These are phyloP conservation scores for Boletus vermiculosoides DNA, from an alignment of 768 basidiomycete species.

Conservation along the genomic window DNA sequence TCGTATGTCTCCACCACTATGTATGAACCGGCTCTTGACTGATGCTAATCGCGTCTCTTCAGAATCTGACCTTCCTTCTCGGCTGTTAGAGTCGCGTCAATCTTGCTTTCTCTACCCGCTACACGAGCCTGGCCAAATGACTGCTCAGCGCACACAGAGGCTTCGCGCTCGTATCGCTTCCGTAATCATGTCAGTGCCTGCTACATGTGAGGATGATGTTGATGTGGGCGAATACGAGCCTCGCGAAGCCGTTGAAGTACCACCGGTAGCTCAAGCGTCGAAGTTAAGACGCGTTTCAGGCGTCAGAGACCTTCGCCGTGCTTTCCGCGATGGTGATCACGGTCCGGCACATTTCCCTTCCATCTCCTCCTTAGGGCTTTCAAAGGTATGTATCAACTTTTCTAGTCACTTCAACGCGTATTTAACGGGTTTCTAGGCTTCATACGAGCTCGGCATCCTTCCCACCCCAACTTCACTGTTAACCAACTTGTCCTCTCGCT, in stretches of 20 bases:
- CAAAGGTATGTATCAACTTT: constrained; percentile 16
- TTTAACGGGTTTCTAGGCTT: constrained; percentile 14
- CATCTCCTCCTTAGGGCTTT: constrained; percentile 3
- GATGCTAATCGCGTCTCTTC: constrained; percentile 11
- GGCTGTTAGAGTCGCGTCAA: constrained; percentile 7
- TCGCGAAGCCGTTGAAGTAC: neutral
- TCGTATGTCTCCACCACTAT: constrained; percentile 1
- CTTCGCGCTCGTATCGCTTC: constrained; percentile 30
- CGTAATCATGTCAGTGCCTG: constrained; percentile 28
- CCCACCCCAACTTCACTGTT: neutral
- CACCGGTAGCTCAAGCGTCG: neutral
- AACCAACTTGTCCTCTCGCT: constrained; percentile 15
- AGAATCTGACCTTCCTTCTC: neutral
- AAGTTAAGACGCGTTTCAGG: constrained; percentile 27
- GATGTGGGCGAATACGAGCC: constrained; percentile 8
- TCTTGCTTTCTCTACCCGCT: constrained; percentile 13
- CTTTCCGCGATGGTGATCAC: constrained; percentile 18
- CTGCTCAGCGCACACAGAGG: constrained; percentile 18
- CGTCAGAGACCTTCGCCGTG: constrained; percentile 24
- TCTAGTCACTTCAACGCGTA: neutral
- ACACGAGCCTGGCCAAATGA: constrained; percentile 28
- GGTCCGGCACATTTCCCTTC: constrained; percentile 8
- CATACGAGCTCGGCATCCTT: constrained; percentile 25
- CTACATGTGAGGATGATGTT: constrained; percentile 21
- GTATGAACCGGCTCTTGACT: neutral